Evolutionary conservation across 352 stramenopile genomes (phyloP), one percentile per base, ranked within the genome.

Genomic region (Phytophthora niederhauseri): DNA sequence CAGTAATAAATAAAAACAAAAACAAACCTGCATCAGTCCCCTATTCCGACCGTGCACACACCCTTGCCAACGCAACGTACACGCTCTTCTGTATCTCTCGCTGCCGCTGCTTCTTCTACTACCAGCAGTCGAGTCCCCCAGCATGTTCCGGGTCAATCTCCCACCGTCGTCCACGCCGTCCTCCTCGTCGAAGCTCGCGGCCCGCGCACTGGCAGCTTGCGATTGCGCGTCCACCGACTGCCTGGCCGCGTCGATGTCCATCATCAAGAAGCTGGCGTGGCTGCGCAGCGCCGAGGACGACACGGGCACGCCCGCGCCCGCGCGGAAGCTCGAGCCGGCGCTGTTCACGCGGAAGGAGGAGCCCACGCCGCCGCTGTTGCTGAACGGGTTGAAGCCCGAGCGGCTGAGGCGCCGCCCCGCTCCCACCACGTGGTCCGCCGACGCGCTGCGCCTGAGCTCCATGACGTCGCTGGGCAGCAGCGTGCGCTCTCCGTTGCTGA

Each of bases 251-350:
- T 87, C 78, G 17, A 87, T 81, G 38, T 87, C 81, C 69, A 78
- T 83, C 78, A 86, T 83, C 3, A 87, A 57, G 41, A 85, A 78
- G 57, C 72, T 87, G 5, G 77, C 73, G 38, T 77, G 68, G 57
- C 72, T 78, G 28, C 68, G 81, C 38, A 75, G 65, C 50, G 52
- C 69, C 4, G 72, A 78, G 2, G 75, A 71, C 11, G 75, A 70
- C 20, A 72, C 75, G 12, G 65, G 71, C 3, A 75, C 66, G 49
- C 65, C 72, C 3, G 68, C 75, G 9, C 63, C 68, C 3, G 72
- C 61, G 11, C 63, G 61, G 45, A 75, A 74, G 20, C 62, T 70
- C 5, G 72, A 72, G 1, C 68, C 64, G 7, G 61, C 64, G 36
- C 64, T 66, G 30, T 75, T 76, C 2, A 80, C 24, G 22, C 65